Evolutionary conservation across 1,139 yeast species (phyloP).

Genomic region (Zygosaccharomyces sapae): DNA sequence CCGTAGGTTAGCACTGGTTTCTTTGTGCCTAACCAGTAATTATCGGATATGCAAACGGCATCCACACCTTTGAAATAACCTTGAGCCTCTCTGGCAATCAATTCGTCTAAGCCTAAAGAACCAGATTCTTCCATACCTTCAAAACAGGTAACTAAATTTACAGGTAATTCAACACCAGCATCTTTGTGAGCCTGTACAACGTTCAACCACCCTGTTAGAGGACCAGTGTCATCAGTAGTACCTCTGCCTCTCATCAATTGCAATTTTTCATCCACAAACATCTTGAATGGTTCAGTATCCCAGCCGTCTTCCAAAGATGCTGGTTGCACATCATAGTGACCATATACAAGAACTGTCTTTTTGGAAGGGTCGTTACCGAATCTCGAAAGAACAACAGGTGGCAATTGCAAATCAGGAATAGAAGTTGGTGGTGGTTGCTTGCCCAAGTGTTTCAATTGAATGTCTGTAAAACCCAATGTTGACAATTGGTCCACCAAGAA

Average conservation of each 20-base stretch:
- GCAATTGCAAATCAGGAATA: conserved; percentile 63
- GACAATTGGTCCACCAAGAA: conserved; percentile 68
- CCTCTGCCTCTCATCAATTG: conserved; percentile 84
- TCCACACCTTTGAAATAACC: conserved; percentile 81
- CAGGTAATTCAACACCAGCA: conserved; percentile 85
- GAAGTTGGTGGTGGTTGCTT: conserved; percentile 81
- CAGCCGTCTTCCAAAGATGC: conserved; percentile 92
- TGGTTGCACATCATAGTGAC: conserved; percentile 98
- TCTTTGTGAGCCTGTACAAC: conserved; percentile 85
- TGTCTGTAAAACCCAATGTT: conserved; percentile 71
- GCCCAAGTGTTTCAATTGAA: conserved; percentile 79
- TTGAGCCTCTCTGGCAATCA: conserved; percentile 74
- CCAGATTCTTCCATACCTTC: conserved; percentile 99
- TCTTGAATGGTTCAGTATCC: conserved; percentile 83
- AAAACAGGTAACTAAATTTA: conserved; percentile 84
- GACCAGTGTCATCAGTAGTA: conserved; percentile 96
- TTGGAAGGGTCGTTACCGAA: conserved; percentile 76
- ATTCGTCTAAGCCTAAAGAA: conserved; percentile 80
- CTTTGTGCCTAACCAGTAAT: conserved; percentile 96
- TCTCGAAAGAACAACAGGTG: conserved; percentile 88
- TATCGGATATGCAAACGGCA: conserved; percentile 93
- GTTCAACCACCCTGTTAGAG: conserved; percentile 95
- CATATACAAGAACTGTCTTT: conserved; percentile 86
- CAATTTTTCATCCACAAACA: conserved; percentile 50
- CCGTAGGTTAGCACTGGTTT: conserved; percentile 98